Evolutionary conservation across 2,329 filamentous ascomycete genomes (phyloP).

Genomic region (Apiospora pterosperma): DNA sequence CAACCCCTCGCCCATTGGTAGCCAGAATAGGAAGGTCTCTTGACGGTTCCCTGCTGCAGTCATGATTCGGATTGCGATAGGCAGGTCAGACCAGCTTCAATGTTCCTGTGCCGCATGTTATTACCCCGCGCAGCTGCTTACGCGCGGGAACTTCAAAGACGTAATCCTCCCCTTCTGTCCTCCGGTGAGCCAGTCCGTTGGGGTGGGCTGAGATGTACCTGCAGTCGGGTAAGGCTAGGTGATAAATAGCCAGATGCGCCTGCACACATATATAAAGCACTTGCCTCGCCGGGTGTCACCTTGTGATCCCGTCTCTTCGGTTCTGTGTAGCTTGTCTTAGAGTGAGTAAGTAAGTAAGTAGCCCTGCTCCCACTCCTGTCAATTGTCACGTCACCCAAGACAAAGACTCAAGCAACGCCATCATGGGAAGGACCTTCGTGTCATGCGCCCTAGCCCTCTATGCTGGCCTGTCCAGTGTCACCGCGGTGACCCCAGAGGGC

Average conservation of each 20-base stretch:
- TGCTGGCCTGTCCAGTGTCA: slow-evolving; percentile 7
- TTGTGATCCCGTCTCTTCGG: background rate
- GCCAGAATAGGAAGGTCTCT: background rate
- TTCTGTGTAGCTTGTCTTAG: background rate
- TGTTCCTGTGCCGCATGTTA: background rate
- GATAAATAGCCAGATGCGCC: background rate
- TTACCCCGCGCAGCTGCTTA: background rate
- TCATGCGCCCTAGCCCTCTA: background rate
- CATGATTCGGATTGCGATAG: background rate
- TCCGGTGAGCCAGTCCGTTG: background rate
- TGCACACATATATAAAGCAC: background rate
- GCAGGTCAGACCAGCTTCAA: background rate
- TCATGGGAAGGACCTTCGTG: background rate
- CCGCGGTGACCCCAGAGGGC: slow-evolving; percentile 26
- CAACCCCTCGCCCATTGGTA: background rate
- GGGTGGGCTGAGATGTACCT: too few relatives aligned
- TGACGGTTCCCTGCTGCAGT: background rate
- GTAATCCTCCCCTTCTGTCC: background rate
- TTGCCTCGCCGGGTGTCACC: background rate
- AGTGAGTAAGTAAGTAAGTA: too few relatives aligned
- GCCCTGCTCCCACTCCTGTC: background rate
- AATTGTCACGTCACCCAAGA: background rate
- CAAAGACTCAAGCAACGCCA: background rate
- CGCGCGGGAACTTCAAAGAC: background rate
- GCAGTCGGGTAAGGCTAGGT: background rate